Evolutionary conservation across 345 rosid genomes (phyloP), one percentile per base, ranked within the genome.

Genomic region (Boechera stricta): DNA sequence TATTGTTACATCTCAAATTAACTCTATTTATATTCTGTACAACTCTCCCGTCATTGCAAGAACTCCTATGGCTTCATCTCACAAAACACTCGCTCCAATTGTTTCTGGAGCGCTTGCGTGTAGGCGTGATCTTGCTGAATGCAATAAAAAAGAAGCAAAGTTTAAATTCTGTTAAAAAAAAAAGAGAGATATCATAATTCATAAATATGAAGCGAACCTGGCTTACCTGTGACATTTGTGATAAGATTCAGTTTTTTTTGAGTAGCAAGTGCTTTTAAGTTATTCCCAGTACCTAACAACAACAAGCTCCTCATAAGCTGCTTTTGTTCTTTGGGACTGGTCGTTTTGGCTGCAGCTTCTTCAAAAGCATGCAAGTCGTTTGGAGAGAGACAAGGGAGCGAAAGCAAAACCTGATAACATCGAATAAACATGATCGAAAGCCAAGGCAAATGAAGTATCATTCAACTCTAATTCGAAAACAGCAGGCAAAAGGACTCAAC

Each of bases 321-420:
- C 83, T 86, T 92, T 79, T 94, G 98, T 69, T 94, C 97, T 85
- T 86, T 90, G 2, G 91, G 87, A 76, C 94, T 90, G 21, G 85
- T 77, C 42, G 94, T 92, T 85, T 89, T 92, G 5, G 82, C 56
- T 73, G 86, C 79, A 51, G 96, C 96, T 78, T 92, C 98, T 81
- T 92, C 94, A 42, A 90, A 90, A 49, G 93, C 94, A 62, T 60
- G 81, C 80, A 92, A 75, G 65, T 92, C 94, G 7, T 81, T 87
- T 29, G 82, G 83, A 7, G 81, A 80, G 61, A 90, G 82, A 76
- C 84, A 75, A 15, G 94, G 98, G 29, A 92, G 98, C 44, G 92
- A 87, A 54, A 89, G 90, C 72, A 92, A 81, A 79, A 89, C 85
- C 98, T 92, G 88, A 21, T 36, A 51, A 33, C 32, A 67, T 6